Base-by-base conservation (phyloP, 257 asterid species). In the Plantago ovata region DNA sequence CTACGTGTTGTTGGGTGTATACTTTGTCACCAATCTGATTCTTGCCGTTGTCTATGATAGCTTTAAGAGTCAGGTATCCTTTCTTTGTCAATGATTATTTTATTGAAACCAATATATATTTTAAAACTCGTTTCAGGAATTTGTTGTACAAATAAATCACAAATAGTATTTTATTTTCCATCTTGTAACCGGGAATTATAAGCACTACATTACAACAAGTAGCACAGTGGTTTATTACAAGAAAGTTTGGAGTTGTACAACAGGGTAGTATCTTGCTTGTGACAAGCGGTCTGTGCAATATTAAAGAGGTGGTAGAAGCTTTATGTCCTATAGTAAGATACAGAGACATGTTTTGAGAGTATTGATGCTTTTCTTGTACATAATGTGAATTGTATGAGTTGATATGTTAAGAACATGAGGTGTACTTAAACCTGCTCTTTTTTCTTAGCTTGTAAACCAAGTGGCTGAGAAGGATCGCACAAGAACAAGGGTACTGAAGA, bases 11-110 rank as follows among this genome's bases (percentile, higher is more conserved):
- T 68, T 89, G 79, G 98, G 97, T 18, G 97, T 93, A 68, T 93
- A 93, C 85, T 93, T 93, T 41, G 96, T 93, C 75, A 93, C 98
- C 82, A 93, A 93, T 72, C 81, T 93, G 93, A 73, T 93, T 62
- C 97, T 93, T 75, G 98, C 98, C 63, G 98, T 93, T 63, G 98
- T 93, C 7, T 93, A 93, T 49, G 97, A 93, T 71, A 93, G 98
- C 86, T 93, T 93, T 66, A 93, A 89, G 86, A 72, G 77, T 47
- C 89, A 89, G 98, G 98, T 93, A 82, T 38, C 49, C 57, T 66
- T 65, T 67, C 36, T 28, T 61, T 20, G 6, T 53, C 64, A 36
- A 46, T 63, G 54, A 38, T 46, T 38, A 38, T 38, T 45, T 22
- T 45, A 39, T 38, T 38, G 53, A 59, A 52, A 43, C 55, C 49